A percentile compares a stretch with the other conserved stretches of the same genome.
Evolutionary conservation across 1,284 basidiomycete species (phyloP).

Genomic region (Flammula alnicola): DNA sequence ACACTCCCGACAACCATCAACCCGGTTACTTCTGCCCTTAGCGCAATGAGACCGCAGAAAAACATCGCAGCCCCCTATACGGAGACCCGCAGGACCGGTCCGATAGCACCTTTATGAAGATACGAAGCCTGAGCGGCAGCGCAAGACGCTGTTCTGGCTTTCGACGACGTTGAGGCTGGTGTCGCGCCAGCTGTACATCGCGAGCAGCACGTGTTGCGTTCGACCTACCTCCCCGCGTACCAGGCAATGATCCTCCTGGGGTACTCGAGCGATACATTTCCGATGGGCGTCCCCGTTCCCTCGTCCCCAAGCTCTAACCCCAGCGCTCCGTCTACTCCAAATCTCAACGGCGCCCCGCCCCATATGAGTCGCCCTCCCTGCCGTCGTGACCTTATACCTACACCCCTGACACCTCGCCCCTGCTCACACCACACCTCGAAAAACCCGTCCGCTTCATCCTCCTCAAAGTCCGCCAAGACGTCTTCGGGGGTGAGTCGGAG

Average conservation of each 20-base stretch:
- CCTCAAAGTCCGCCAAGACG: conserved; percentile 77
- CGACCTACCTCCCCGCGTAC: conserved; percentile 71
- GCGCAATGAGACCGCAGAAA: too few relatives aligned
- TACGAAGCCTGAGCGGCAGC: conserved; percentile 51
- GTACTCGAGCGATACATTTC: conserved; percentile 79
- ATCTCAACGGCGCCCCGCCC: conserved; percentile 31
- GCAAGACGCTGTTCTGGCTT: conserved; percentile 73
- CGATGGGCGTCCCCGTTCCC: conserved; percentile 30
- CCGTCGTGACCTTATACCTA: conserved; percentile 22
- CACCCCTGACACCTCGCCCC: conserved; percentile 25
- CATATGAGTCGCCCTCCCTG: conserved; percentile 16
- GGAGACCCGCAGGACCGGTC: conserved; percentile 36
- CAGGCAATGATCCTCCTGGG: conserved; percentile 61
- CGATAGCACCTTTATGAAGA: conserved; percentile 54
- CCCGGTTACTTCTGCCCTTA: too few relatives aligned
- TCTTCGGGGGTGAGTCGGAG: conserved; percentile 70
- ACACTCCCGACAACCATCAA: too few relatives aligned
- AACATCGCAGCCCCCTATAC: too few relatives aligned
- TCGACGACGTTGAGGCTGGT: conserved; percentile 63
- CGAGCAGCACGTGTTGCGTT: conserved; percentile 79
- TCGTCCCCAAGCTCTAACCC: too few relatives aligned
- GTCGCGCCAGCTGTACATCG: conserved; percentile 66
- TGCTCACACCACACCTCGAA: conserved; percentile 60
- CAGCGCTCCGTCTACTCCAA: too few relatives aligned
- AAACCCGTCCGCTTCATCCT: conserved; percentile 73